phyloP scores from a whole-genome alignment of 352 stramenopile species.

The Phytophthora citrophthora region DNA sequence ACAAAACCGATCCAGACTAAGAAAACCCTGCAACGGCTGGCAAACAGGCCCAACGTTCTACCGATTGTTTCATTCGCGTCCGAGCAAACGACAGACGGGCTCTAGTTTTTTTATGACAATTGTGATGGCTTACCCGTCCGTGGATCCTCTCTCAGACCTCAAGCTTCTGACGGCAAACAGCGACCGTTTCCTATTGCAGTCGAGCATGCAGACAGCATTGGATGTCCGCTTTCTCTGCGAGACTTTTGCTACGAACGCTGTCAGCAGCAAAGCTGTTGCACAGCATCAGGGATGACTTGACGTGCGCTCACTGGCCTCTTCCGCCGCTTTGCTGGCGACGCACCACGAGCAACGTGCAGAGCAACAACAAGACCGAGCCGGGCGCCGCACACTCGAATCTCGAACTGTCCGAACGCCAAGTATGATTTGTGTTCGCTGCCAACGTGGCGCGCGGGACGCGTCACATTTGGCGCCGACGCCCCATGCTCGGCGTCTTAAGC shows the following conservation, averaged over 20 bases:
- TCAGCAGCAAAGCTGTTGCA: conserved; percentile 13
- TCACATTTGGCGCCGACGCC: conserved; percentile 15
- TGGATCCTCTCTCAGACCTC: conserved; percentile 7
- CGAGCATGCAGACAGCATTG: background rate
- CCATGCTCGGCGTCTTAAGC: conserved; percentile 8
- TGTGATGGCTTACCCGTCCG: conserved; percentile 6
- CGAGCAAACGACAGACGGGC: conserved; percentile 32
- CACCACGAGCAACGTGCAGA: no score
- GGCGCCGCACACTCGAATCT: background rate
- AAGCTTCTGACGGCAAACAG: conserved; percentile 8
- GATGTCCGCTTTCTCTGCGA: conserved; percentile 6
- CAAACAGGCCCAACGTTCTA: conserved; percentile 13
- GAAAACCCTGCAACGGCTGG: conserved; percentile 1
- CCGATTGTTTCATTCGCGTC: conserved; percentile 40
- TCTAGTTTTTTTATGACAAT: background rate
- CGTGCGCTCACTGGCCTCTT: conserved; percentile 28
- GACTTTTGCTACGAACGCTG: background rate
- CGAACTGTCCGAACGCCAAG: conserved; percentile 12
- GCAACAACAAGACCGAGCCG: conserved; percentile 1
- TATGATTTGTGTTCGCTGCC: conserved; percentile 20
- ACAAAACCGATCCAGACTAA: conserved; percentile 27
- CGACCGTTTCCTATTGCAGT: conserved; percentile 18
- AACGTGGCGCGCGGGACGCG: conserved; percentile 17
- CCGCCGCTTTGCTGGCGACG: conserved; percentile 11
- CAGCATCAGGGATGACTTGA: conserved; percentile 22